Evolutionary conservation across 306 rosid genomes (phyloP).

Genomic region (Calophaca sinica): DNA sequence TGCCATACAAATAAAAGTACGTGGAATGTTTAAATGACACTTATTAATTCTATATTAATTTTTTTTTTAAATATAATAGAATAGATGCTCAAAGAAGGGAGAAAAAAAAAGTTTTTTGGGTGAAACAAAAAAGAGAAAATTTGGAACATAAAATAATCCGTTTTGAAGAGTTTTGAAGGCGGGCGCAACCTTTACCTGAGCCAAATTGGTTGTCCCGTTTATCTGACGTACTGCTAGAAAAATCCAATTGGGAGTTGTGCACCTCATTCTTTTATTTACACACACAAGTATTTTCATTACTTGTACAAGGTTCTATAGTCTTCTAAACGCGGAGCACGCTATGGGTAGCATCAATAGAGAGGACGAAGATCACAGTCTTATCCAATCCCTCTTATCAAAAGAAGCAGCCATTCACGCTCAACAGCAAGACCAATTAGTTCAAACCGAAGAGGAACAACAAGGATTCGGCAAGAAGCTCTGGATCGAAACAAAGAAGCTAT

Average conservation of each 20-base stretch:
- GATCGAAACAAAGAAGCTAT: slow-evolving; percentile 68
- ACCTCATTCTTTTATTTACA: background rate
- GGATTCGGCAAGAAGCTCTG: slow-evolving; percentile 44
- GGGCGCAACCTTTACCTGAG: too few species aligned
- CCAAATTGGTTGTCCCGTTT: background rate
- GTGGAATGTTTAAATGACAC: too few species aligned
- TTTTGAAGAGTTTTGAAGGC: background rate
- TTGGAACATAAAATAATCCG: too few species aligned
- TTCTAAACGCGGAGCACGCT: too few species aligned
- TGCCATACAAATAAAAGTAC: too few species aligned
- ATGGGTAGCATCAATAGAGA: slow-evolving; percentile 5
- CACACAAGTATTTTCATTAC: too few species aligned
- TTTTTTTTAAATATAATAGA: too few species aligned
- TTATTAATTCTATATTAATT: too few species aligned
- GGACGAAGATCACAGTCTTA: background rate
- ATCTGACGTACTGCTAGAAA: background rate
- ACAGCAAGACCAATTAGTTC: background rate
- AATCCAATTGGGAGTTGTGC: background rate
- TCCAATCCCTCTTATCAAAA: slow-evolving; percentile 3
- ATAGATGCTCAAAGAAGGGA: too few species aligned
- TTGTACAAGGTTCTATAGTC: too few species aligned
- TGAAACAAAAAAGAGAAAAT: too few species aligned
- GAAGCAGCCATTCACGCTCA: background rate
- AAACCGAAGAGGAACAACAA: background rate
- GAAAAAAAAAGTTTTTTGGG: too few species aligned